Evolutionary conservation across 2,329 filamentous ascomycete genomes (phyloP).

Genomic region (Penicillium sp.): DNA sequence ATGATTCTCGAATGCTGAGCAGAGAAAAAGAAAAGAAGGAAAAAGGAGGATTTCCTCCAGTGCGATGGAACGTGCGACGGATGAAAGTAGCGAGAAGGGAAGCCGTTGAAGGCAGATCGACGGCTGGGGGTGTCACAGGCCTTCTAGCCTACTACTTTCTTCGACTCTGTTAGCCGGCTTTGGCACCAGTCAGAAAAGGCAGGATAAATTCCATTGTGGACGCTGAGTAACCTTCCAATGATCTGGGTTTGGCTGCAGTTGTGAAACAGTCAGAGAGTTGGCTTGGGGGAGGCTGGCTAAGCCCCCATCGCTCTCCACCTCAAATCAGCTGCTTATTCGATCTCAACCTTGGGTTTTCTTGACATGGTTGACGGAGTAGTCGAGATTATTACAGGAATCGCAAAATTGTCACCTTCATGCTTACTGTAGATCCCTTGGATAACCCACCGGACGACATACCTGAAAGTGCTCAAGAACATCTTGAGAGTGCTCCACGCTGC

Average conservation of each 20-base stretch:
- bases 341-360: neutral
- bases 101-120: conserved; percentile 4
- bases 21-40: neutral
- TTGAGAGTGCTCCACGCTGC: neutral
- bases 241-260: conserved; percentile 4
- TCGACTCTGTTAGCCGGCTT: neutral
- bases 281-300: conserved; percentile 31
- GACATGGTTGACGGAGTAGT: conserved; percentile 11
- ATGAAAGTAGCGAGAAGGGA: neutral
- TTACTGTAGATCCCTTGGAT: neutral
- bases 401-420: neutral
- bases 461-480: neutral
- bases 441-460: neutral
- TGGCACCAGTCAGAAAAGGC: neutral
- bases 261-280: conserved; percentile 6
- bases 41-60: neutral
- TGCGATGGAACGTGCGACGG: neutral
- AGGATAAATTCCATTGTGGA: neutral
- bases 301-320: conserved; percentile 37
- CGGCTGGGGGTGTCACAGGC: neutral
- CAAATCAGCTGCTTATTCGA: conserved; percentile 4
- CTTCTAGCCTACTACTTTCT: neutral
- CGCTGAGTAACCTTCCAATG: conserved; percentile 4
- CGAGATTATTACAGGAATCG: neutral
- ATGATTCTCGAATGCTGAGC: conserved; percentile 9